Conservation (phyloP, 495 filamentous ascomycete genomes). For the Aspergillus ellipticus region DNA sequence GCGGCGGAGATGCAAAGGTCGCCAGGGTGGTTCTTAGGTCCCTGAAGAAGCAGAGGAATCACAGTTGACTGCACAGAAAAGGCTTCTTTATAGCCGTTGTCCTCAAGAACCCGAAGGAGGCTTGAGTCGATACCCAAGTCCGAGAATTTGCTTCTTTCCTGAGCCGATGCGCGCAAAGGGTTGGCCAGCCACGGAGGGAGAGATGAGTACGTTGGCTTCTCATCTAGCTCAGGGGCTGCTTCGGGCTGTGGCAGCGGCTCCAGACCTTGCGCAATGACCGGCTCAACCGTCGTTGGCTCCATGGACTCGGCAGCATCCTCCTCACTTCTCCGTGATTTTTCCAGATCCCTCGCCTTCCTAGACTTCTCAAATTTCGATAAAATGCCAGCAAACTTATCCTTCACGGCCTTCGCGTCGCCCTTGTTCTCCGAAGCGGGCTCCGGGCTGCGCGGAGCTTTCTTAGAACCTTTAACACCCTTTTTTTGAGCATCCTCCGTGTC, state of each 20-base stretch:
- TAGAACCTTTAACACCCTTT: neutral
- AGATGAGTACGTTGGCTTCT: conserved; percentile 45
- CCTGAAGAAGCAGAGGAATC: conserved; percentile 70
- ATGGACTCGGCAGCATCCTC: conserved; percentile 23
- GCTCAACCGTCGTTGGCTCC: conserved; percentile 24
- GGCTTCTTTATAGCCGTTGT: conserved; percentile 66
- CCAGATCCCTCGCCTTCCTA: conserved; percentile 29
- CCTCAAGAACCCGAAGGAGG: conserved; percentile 56
- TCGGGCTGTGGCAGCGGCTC: conserved; percentile 75
- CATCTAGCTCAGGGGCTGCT: conserved; percentile 49
- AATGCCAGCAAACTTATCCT: conserved; percentile 40
- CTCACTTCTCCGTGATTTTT: conserved; percentile 21
- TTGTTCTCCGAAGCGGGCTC: conserved; percentile 6
- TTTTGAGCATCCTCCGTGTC: conserved; percentile 3
- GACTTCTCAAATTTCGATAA: conserved; percentile 46
- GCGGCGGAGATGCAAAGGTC: conserved; percentile 86
- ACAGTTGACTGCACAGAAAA: conserved; percentile 82
- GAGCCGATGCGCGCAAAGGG: conserved; percentile 60
- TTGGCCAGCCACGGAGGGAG: conserved; percentile 67
- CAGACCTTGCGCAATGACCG: conserved; percentile 59
- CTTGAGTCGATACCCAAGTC: conserved; percentile 54
- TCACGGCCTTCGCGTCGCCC: conserved; percentile 17
- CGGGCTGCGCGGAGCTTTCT: conserved; percentile 1
- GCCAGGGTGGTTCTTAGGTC: conserved; percentile 51
- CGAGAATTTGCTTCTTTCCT: conserved; percentile 56